Conservation (phyloP, 257 asterid genomes). For the Ballota nigra region DNA sequence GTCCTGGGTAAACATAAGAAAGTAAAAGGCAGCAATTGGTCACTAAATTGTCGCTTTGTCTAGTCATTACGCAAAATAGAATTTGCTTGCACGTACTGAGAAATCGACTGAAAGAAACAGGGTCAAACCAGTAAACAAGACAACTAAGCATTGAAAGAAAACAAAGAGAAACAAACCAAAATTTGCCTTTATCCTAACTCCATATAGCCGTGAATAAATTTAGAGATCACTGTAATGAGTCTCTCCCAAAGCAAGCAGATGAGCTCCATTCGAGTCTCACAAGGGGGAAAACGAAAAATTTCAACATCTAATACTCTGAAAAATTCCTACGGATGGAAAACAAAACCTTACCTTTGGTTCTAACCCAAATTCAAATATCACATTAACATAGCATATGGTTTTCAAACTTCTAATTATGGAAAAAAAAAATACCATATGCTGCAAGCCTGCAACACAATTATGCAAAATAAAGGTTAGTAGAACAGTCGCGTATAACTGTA, state of each 20-base stretch:
- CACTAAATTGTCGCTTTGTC: too few species aligned
- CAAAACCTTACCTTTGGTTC: background rate
- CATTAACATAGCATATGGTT: background rate
- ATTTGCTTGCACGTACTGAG: background rate
- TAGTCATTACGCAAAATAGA: too few species aligned
- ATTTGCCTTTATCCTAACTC: too few species aligned
- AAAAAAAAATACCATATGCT: background rate
- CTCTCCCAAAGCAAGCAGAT: background rate
- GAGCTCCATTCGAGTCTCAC: too few species aligned
- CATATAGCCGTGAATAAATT: too few species aligned
- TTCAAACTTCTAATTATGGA: background rate
- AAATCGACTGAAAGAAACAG: background rate
- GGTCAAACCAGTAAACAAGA: background rate
- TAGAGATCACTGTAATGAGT: background rate
- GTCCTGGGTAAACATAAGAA: background rate
- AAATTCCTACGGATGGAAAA: background rate
- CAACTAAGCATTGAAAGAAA: too few species aligned
- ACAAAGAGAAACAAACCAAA: too few species aligned
- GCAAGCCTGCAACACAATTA: background rate
- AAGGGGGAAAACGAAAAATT: background rate
- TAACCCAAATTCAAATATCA: background rate
- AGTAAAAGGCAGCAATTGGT: background rate
- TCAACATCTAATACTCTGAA: background rate
- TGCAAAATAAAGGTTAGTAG: conserved; percentile 1
- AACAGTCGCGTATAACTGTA: background rate